Percentiles rank a stretch among this genome's conserved stretches.
phyloP scores from a whole-genome alignment of 441 rosid genomes.

The Adansonia grandidieri region DNA sequence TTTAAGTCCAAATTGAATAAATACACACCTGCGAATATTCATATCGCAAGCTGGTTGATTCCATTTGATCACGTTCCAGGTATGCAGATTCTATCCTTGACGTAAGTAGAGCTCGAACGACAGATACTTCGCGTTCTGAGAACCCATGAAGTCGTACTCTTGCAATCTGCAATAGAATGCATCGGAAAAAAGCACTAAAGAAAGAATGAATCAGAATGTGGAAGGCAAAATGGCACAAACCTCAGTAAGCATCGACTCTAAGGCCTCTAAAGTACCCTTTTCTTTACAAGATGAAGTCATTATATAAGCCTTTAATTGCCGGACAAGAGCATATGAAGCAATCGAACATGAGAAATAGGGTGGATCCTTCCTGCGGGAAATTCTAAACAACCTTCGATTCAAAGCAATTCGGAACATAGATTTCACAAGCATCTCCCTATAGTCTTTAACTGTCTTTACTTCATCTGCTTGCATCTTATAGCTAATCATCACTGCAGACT shows the following conservation, averaged over 20 bases:
- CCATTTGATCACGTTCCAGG: slow-evolving; percentile 93
- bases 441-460: slow-evolving; percentile 83
- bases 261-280: slow-evolving; percentile 77
- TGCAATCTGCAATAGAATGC: slow-evolving; percentile 67
- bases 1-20: not conserved
- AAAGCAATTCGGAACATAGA: slow-evolving; percentile 86
- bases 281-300: slow-evolving; percentile 89
- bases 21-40: slow-evolving; percentile 74
- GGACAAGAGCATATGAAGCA: slow-evolving; percentile 78
- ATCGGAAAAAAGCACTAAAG: slow-evolving; percentile 17
- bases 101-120: slow-evolving; percentile 77
- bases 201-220: slow-evolving; percentile 15
- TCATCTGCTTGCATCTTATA: slow-evolving; percentile 81
- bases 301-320: slow-evolving; percentile 76
- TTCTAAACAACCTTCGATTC: slow-evolving; percentile 85
- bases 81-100: slow-evolving; percentile 94
- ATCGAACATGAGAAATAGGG: slow-evolving; percentile 95
- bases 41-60: slow-evolving; percentile 81
- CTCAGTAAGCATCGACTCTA: slow-evolving; percentile 91
- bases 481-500: slow-evolving; percentile 94
- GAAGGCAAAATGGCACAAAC: slow-evolving; percentile 36
- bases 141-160: slow-evolving; percentile 87
- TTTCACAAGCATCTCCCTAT: slow-evolving; percentile 76
- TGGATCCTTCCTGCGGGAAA: slow-evolving; percentile 84
- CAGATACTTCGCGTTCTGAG: slow-evolving; percentile 85